These are phyloP conservation scores for Phalaenopsis hybrid DNA, from an alignment of 116 monocot genomes.

Conservation along the genomic window DNA sequence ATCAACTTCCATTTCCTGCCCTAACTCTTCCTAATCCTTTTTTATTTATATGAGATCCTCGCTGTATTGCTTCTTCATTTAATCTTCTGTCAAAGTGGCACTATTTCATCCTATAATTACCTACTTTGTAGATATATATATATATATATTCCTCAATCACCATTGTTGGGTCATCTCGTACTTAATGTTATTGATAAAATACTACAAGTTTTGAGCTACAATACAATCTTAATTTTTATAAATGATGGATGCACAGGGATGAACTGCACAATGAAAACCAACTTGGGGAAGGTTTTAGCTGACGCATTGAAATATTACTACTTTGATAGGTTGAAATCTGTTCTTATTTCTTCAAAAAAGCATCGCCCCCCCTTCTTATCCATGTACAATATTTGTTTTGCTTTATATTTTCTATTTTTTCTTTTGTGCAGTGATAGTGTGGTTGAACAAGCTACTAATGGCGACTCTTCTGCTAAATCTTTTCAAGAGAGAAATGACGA, in stretches of 20 bases:
- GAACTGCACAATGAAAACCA: conserved; percentile 60
- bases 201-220: background rate
- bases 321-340: conserved; percentile 70
- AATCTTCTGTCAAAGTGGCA: background rate
- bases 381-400: conserved; percentile 1
- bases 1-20: background rate
- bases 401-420: conserved; percentile 5
- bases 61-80: background rate
- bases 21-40: background rate
- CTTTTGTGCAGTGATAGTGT: conserved; percentile 38
- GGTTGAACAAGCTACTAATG: conserved; percentile 65
- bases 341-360: background rate
- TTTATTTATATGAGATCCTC: background rate
- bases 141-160: background rate
- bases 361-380: no score
- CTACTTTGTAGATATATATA: background rate
- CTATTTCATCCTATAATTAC: background rate
- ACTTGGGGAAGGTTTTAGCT: conserved; percentile 58
- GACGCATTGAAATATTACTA: conserved; percentile 73
- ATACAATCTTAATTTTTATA: background rate
- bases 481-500: conserved; percentile 46
- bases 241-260: conserved; percentile 38
- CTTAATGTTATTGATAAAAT: background rate
- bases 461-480: conserved; percentile 33
- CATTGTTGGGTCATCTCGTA: background rate